Evolutionary conservation across 306 rosid genomes (phyloP).

Genomic region (Ammopiptanthus mongolicus): DNA sequence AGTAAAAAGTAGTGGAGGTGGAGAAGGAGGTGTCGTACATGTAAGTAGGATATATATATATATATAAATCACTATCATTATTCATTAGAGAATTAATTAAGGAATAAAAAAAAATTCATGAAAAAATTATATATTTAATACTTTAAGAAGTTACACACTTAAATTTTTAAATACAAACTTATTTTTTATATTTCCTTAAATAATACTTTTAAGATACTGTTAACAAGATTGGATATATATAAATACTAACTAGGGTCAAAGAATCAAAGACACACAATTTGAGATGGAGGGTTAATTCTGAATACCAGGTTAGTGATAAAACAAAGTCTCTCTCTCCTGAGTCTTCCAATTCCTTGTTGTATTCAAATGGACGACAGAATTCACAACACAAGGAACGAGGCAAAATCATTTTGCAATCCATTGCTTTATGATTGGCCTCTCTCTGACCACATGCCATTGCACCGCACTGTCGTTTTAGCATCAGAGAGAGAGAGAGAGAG

Average conservation of each 20-base stretch:
- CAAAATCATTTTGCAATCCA: conserved; percentile 55
- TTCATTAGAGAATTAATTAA: too few relatives aligned
- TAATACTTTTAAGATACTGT: too few relatives aligned
- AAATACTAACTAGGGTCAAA: background rate
- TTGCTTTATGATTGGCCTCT: conserved; percentile 70
- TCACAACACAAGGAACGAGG: background rate
- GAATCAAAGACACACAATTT: background rate
- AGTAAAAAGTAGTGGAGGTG: background rate
- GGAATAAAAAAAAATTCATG: too few relatives aligned
- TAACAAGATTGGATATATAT: too few relatives aligned
- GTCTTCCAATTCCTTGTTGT: background rate
- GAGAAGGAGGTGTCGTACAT: background rate
- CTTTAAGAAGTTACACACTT: too few relatives aligned
- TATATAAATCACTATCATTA: too few relatives aligned
- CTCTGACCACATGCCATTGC: conserved; percentile 35
- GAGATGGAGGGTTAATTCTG: background rate
- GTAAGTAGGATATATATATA: too few relatives aligned
- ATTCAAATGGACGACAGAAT: background rate
- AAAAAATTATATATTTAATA: too few relatives aligned
- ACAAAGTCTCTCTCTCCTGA: background rate
- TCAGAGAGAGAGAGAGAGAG: conserved; percentile 3
- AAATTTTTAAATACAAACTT: too few relatives aligned
- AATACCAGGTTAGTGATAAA: background rate
- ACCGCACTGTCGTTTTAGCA: conserved; percentile 42
- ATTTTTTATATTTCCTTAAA: too few relatives aligned